Evolutionary conservation across 352 stramenopile genomes (phyloP).

Genomic region (Phytophthora cryptogea): DNA sequence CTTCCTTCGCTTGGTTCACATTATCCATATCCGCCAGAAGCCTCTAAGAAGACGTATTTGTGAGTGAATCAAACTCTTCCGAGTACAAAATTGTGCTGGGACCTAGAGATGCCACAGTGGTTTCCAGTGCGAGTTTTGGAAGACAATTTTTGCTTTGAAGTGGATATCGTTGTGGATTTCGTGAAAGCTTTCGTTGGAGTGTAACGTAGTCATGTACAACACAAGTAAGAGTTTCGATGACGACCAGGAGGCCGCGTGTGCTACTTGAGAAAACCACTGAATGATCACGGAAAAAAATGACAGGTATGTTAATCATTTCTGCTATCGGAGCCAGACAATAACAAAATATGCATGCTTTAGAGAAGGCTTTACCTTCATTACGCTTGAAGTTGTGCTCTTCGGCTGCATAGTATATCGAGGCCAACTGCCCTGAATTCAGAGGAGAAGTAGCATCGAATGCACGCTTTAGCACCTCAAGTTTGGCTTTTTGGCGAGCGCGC

Average conservation of each 20-base stretch:
- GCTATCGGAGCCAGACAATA: no score
- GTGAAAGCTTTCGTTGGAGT: slow-evolving; percentile 25
- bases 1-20: neutral
- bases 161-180: neutral
- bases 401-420: slow-evolving; percentile 49
- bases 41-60: neutral
- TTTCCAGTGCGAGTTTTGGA: slow-evolving; percentile 39
- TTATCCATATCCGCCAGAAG: no score
- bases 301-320: neutral
- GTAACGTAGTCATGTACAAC: slow-evolving; percentile 50
- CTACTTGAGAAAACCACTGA: slow-evolving; percentile 40
- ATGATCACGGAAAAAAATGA: neutral
- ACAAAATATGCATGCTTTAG: no score
- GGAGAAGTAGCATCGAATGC: slow-evolving; percentile 36
- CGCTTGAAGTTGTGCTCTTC: slow-evolving; percentile 39
- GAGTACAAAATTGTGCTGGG: slow-evolving; percentile 41
- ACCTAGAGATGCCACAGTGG: slow-evolving; percentile 44
- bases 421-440: slow-evolving; percentile 48
- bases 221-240: slow-evolving; percentile 47
- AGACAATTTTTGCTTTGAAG: slow-evolving; percentile 5
- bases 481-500: slow-evolving; percentile 28
- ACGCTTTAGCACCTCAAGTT: slow-evolving; percentile 37
- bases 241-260: slow-evolving; percentile 32
- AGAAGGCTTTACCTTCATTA: slow-evolving; percentile 39
- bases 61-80: slow-evolving; percentile 7